Evolutionary conservation across 2,329 filamentous ascomycete genomes (phyloP).

Genomic region (Talaromyces islandicus): DNA sequence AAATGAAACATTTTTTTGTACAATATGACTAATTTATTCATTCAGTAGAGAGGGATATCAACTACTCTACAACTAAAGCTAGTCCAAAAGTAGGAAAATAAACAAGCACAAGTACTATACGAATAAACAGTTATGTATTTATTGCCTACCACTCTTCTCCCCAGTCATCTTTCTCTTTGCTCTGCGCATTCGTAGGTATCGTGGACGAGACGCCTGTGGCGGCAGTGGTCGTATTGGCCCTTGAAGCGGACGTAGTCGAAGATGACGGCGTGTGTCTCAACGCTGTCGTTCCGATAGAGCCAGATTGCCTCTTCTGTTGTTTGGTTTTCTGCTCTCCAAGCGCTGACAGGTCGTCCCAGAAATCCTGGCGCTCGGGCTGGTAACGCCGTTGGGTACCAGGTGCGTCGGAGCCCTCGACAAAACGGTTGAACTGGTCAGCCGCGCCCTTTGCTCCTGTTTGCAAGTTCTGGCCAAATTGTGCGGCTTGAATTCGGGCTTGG

Average conservation of each 20-base stretch:
- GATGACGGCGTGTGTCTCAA: slow-evolving; percentile 47
- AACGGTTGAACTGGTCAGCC: slow-evolving; percentile 73
- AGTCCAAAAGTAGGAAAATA: neutral
- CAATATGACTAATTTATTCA: neutral
- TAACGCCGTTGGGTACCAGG: slow-evolving; percentile 28
- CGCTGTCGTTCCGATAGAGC: slow-evolving; percentile 57
- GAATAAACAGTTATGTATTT: neutral
- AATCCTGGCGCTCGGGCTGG: slow-evolving; percentile 68
- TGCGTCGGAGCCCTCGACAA: slow-evolving; percentile 69
- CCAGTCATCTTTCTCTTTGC: slow-evolving; percentile 43
- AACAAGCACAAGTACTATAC: neutral
- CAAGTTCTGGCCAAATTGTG: slow-evolving; percentile 55
- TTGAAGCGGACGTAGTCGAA: slow-evolving; percentile 12
- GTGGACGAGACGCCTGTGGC: slow-evolving; percentile 14
- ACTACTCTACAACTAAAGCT: neutral
- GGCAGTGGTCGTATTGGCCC: slow-evolving; percentile 15
- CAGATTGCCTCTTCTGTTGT: slow-evolving; percentile 31
- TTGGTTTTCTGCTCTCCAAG: slow-evolving; percentile 17
- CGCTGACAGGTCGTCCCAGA: slow-evolving; percentile 87
- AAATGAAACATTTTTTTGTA: neutral
- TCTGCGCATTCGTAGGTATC: slow-evolving; percentile 12
- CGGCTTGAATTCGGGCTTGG: slow-evolving; percentile 56
- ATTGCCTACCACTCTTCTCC: slow-evolving; percentile 10
- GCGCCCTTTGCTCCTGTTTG: slow-evolving; percentile 64
- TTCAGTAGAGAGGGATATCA: neutral